Evolutionary conservation across 2,329 filamentous ascomycete genomes (phyloP), one percentile per base, ranked within the genome.

Genomic region (Fusarium odoratissimum): DNA sequence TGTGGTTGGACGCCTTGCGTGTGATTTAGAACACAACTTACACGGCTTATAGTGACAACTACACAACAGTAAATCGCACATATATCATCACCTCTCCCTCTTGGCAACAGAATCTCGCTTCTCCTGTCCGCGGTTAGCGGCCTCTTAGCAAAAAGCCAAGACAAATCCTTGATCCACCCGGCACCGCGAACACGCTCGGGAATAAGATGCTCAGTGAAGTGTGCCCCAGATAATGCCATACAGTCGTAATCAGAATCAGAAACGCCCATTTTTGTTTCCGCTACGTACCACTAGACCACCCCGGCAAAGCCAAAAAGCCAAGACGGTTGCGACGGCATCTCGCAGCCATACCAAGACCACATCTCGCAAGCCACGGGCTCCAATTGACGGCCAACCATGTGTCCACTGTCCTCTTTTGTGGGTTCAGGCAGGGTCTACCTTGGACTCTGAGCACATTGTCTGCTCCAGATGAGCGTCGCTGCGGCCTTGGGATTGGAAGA

Each of bases 281-380:
- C 52, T 45, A 28, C 35, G 51, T 35, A 33, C 58, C 67, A 23
- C 45, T 21, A 19, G 35, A 28, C 28, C 10, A 70, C 54, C 64
- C 77, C 76, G 69, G 72, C 56, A 72, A 64, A 75, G 79, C 79
- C 80, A 82, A 82, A 72, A 64, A 75, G 80, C 80, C 80, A 82
- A 82, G 81, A 80, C 81, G 81, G 81, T 75, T 82, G 73, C 73
- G 71, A 82, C 81, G 81, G 81, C 81, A 83, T 80, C 79, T 80
- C 69, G 64, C 69, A 76, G 75, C 76, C 72, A 76, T 76, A 79
- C 77, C 75, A 77, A 75, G 75, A 62, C 77, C 77, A 75, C 69
- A 73, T 64, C 64, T 73, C 65, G 45, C 67, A 76, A 77, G 75
- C 75, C 75, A 77, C 72, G 62, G 64, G 71, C 74, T 71, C 64